phyloP scores from a whole-genome alignment of 176 grass and related monocot genomes.

The Triticum turgidum region DNA sequence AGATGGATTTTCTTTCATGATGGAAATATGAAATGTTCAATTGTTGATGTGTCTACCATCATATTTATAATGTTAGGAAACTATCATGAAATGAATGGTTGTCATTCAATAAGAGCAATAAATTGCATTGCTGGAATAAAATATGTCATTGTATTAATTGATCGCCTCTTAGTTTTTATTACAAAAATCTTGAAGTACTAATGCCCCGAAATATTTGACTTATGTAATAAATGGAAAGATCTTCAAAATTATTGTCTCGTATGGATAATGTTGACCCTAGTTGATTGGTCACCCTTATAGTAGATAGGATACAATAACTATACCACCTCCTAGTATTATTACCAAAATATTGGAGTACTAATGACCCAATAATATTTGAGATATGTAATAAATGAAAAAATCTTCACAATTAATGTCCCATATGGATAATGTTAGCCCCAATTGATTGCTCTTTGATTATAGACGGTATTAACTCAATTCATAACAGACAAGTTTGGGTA shows the following conservation, averaged over 20 bases:
- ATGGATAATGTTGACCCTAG: background rate
- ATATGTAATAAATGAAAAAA: too few species aligned
- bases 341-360: too few species aligned
- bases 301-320: too few species aligned
- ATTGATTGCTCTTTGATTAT: too few species aligned
- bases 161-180: background rate
- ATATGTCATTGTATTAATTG: background rate
- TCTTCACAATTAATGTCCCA: too few species aligned
- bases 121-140: background rate
- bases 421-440: too few species aligned
- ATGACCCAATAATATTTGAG: too few species aligned
- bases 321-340: too few species aligned
- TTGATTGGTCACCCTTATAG: too few species aligned
- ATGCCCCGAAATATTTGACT: background rate
- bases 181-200: background rate
- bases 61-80: background rate
- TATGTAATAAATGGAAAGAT: background rate
- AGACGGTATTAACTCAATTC: too few species aligned
- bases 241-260: background rate
- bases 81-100: background rate
- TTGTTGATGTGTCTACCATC: background rate
- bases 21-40: background rate
- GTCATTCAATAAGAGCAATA: background rate
- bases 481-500: too few species aligned
- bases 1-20: background rate